Conservation (phyloP, 352 stramenopile species). For the Globisporangium okanoganense region DNA sequence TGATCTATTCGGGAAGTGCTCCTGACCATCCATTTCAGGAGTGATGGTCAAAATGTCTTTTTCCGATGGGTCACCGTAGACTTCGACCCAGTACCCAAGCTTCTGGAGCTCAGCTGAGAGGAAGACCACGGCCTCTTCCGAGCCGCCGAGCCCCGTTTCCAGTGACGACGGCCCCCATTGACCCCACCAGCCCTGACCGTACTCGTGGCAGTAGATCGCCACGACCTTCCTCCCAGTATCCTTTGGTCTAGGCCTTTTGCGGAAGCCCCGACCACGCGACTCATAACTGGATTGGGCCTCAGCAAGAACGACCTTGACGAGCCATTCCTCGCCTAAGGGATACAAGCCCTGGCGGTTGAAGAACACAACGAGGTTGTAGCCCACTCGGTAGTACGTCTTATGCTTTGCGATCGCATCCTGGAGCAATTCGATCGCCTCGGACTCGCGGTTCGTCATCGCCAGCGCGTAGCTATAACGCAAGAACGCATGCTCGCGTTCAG, state of each 20-base stretch:
- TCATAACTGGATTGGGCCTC: conserved; percentile 32
- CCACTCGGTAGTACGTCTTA: conserved; percentile 30
- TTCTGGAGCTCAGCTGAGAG: conserved; percentile 67
- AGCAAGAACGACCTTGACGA: conserved; percentile 28
- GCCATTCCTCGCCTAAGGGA: conserved; percentile 22
- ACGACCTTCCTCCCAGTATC: conserved; percentile 28
- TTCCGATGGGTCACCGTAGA: conserved; percentile 71
- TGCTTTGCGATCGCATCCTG: conserved; percentile 19
- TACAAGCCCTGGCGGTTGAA: conserved; percentile 26
- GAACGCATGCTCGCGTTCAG: conserved; percentile 28
- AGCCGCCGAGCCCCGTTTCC: conserved; percentile 72
- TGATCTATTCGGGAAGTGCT: conserved; percentile 1
- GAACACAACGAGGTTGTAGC: conserved; percentile 57
- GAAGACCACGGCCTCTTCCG: conserved; percentile 91
- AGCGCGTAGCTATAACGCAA: conserved; percentile 44
- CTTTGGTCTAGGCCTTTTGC: conserved; percentile 23
- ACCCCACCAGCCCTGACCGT: conserved; percentile 88
- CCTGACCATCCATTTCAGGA: not conserved
- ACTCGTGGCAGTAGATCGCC: conserved; percentile 91
- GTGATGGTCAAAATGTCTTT: conserved; percentile 33
- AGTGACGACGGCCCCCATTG: conserved; percentile 84
- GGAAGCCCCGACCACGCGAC: conserved; percentile 20
- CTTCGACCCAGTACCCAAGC: conserved; percentile 84
- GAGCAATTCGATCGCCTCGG: conserved; percentile 36
- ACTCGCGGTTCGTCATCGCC: conserved; percentile 9